Conservation (phyloP, 164 flowering plant species). For the Akebia trifoliata region DNA sequence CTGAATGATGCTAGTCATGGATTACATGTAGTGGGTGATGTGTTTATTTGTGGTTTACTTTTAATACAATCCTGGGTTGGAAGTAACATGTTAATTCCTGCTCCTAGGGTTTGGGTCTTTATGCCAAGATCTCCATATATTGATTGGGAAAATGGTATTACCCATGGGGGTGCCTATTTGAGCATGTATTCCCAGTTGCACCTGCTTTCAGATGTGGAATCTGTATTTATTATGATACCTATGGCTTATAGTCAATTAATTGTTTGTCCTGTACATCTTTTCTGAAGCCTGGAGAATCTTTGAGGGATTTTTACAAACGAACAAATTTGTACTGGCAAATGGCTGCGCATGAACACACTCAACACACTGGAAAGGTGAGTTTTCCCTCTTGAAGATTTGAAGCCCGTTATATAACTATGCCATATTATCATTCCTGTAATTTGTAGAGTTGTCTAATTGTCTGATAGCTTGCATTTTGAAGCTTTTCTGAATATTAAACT, state of each 20-base stretch:
- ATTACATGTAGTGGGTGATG: no score
- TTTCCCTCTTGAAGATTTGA: conserved; percentile 5
- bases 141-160: no score
- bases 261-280: conserved; percentile 8
- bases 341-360: conserved; percentile 98
- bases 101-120: no score
- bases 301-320: conserved; percentile 83
- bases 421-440: not conserved
- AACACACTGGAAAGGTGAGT: conserved; percentile 94
- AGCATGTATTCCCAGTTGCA: no score
- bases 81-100: no score
- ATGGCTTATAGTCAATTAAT: no score
- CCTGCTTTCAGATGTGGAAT: no score
- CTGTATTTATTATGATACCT: no score
- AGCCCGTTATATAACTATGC: not conserved
- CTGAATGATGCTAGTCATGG: no score
- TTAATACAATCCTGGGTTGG: not conserved
- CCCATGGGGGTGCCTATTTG: no score
- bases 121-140: no score
- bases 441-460: not conserved
- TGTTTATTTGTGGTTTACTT: not conserved
- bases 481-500: not conserved
- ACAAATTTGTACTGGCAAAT: conserved; percentile 95
- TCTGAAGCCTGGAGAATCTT: conserved; percentile 88
- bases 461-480: not conserved